A percentile compares a stretch with the other conserved stretches of the same genome.
These are phyloP conservation scores for Chalara sp. DNA, from an alignment of 2,329 filamentous ascomycete genomes.

Conservation along the genomic window DNA sequence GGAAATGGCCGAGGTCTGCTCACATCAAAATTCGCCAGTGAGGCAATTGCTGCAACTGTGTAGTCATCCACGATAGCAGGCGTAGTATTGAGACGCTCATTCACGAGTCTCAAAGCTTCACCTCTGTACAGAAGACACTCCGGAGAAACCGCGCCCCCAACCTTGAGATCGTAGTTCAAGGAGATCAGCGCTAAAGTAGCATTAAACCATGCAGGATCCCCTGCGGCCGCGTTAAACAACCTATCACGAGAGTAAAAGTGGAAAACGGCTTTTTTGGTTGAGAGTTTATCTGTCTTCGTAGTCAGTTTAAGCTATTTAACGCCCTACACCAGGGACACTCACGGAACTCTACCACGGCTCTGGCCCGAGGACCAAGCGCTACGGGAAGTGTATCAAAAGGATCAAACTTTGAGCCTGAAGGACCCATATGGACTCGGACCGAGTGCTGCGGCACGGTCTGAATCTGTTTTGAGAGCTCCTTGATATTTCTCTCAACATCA, in stretches of 20 bases:
- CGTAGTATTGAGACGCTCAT: slow-evolving; percentile 1
- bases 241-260: not conserved
- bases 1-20: not conserved
- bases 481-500: too few relatives aligned
- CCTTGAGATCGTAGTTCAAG: slow-evolving; percentile 3
- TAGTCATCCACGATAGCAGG: not conserved
- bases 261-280: not conserved
- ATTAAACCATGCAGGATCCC: slow-evolving; percentile 7
- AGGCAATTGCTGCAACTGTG: slow-evolving; percentile 6
- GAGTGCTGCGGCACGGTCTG: too few relatives aligned
- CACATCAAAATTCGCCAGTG: slow-evolving; percentile 7
- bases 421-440: too few relatives aligned
- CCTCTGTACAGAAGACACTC: slow-evolving; percentile 6
- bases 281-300: not conserved
- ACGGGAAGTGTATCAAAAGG: slow-evolving; percentile 5
- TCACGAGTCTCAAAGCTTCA: slow-evolving; percentile 6
- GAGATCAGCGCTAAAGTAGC: slow-evolving; percentile 5
- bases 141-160: not conserved
- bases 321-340: not conserved
- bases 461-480: too few relatives aligned
- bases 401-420: not conserved
- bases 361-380: not conserved
- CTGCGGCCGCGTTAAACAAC: not conserved
- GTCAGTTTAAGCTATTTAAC: not conserved
- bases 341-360: slow-evolving; percentile 2